These are phyloP conservation scores for Kodamaea alishanica DNA, from an alignment of 1,139 yeast genomes.

Conservation along the genomic window DNA sequence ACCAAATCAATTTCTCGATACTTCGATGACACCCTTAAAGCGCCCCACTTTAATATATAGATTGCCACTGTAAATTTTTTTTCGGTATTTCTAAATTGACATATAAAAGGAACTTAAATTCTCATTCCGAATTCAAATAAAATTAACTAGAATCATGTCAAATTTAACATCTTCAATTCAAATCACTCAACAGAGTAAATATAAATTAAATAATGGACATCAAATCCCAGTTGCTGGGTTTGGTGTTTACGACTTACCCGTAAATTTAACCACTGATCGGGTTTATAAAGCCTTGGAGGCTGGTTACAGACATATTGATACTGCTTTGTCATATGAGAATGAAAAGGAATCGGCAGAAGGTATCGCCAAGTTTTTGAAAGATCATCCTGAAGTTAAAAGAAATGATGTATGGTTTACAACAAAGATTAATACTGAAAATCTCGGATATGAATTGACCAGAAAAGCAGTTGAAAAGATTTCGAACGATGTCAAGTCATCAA, in stretches of 20 bases:
- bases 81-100: too few species aligned
- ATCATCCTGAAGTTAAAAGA: constrained; percentile 30
- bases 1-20: too few species aligned
- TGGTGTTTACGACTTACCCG: constrained; percentile 32
- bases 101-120: too few species aligned
- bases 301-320: constrained; percentile 72
- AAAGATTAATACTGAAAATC: constrained; percentile 19
- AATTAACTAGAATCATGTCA: constrained; percentile 16
- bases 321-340: constrained; percentile 40
- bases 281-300: constrained; percentile 44
- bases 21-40: too few species aligned
- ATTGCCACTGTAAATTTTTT: too few species aligned
- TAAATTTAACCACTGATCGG: constrained; percentile 22
- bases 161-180: constrained; percentile 27
- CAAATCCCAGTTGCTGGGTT: constrained; percentile 41
- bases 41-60: too few species aligned
- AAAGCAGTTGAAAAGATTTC: constrained; percentile 16
- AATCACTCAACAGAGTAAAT: constrained; percentile 26
- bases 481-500: constrained; percentile 26
- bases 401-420: constrained; percentile 37
- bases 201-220: constrained; percentile 35
- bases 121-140: too few species aligned
- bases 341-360: constrained; percentile 20
- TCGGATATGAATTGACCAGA: constrained; percentile 23
- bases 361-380: constrained; percentile 44